Evolutionary conservation across 2,329 filamentous ascomycete genomes (phyloP), one percentile per base, ranked within the genome.

Genomic region (Colletotrichum magnum): DNA sequence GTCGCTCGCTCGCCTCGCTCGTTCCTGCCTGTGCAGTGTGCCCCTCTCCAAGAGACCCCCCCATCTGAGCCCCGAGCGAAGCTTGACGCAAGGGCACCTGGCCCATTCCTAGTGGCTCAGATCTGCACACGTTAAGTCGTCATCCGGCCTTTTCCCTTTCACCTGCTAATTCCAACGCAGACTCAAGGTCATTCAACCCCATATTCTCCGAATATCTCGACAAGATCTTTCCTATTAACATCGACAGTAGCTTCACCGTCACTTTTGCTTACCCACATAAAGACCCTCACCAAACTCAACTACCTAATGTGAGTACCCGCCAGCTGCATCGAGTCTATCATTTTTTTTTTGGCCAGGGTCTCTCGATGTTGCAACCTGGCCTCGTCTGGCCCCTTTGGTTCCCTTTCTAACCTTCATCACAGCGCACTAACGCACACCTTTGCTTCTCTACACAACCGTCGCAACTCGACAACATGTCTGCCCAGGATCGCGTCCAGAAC

Each of bases 401-500:
- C 16, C 58, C 28, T 65, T 52, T 54, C 68, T 68, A 64, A 68
- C 56, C 64, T 63, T 60, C 53, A 70, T 63, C 64, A 64, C 64
- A 56, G 65, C 67, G 48, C 68, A 64, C 64, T 62, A 69, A 69
- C 64, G 41, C 64, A 73, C 69, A 69, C 58, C 70, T 68, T 66
- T 68, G 69, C 68, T 57, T 36, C 51, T 58, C 24, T 36, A 64
- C 72, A 69, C 69, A 66, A 68, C 63, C 72, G 56, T 18, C 64
- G 50, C 61, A 62, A 60, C 51, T 63, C 72, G 73, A 75, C 81
- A 88, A 77, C 75, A 94, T 94, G 92, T 91, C 91, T 81, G 86
- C 87, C 72, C 92, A 94, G 83, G 92, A 94, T 77, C 91, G 90
- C 82, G 89, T 92, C 74, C 92, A 94, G 82, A 87, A 92, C 77